These are phyloP conservation scores for Candida pseudoviswanathii DNA, from an alignment of 1,139 yeast genomes.

Conservation along the genomic window DNA sequence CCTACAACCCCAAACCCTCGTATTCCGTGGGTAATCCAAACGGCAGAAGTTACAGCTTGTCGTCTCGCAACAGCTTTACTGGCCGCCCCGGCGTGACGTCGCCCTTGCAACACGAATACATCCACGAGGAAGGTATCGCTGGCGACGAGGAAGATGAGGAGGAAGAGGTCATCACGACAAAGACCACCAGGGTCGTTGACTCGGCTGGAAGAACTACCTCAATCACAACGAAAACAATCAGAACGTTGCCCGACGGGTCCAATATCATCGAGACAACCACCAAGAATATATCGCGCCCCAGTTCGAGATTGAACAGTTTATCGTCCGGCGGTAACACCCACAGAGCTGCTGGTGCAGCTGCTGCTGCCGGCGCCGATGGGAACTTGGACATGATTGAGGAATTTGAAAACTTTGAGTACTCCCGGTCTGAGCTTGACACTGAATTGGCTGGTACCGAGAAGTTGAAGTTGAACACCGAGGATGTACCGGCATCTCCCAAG, in stretches of 20 bases:
- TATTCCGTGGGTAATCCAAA: constrained; percentile 27
- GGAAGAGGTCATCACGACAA: constrained; percentile 39
- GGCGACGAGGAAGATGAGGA: constrained; percentile 25
- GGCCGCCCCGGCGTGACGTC: constrained; percentile 1
- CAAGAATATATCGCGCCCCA: constrained; percentile 41
- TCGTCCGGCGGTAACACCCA: constrained; percentile 19
- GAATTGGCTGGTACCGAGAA: constrained; percentile 13
- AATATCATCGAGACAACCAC: constrained; percentile 49
- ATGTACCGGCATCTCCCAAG: background rate
- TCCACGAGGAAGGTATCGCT: constrained; percentile 16
- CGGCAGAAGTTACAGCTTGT: constrained; percentile 24
- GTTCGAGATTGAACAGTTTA: constrained; percentile 38
- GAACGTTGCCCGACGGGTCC: constrained; percentile 47
- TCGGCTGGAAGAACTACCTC: constrained; percentile 45
- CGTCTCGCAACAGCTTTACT: constrained; percentile 8
- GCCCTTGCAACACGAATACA: constrained; percentile 9
- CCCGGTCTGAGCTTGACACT: constrained; percentile 33
- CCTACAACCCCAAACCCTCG: constrained; percentile 46
- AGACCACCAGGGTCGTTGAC: constrained; percentile 49
- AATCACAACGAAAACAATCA: constrained; percentile 45
- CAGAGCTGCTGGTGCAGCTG: constrained; percentile 21
- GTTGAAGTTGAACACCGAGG: constrained; percentile 12
- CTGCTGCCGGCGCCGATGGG: constrained; percentile 11
- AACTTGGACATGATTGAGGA: constrained; percentile 47
- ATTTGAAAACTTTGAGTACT: constrained; percentile 47